Conservation (phyloP, 106 monocot species). For the Dioscorea alata region DNA sequence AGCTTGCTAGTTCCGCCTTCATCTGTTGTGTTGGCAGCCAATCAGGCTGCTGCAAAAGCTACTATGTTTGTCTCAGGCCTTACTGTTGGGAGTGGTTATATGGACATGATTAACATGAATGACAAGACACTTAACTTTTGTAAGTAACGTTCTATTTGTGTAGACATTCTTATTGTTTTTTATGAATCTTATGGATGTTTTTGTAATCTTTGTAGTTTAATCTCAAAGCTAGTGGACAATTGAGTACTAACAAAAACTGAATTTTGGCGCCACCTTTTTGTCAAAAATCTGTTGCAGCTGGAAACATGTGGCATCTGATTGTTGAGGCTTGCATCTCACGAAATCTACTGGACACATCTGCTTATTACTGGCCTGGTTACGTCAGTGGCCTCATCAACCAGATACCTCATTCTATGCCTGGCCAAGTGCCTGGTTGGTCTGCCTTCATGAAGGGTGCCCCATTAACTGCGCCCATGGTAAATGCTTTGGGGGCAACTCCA, state of each 20-base stretch:
- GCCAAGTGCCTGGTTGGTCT: constrained; percentile 78
- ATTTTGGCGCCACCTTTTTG: not conserved
- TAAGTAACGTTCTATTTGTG: constrained; percentile 26
- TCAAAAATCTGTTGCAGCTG: constrained; percentile 46
- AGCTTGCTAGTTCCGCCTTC: constrained; percentile 77
- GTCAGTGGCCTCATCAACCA: constrained; percentile 50
- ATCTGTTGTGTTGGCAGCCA: constrained; percentile 57
- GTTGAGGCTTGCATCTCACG: constrained; percentile 95
- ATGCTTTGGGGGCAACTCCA: constrained; percentile 59
- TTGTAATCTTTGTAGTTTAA: too few species aligned
- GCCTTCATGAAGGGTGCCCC: constrained; percentile 75
- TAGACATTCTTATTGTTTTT: too few species aligned
- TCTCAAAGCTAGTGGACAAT: too few species aligned
- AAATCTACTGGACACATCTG: constrained; percentile 84
- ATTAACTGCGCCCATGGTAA: constrained; percentile 55
- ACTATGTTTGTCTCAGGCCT: constrained; percentile 70
- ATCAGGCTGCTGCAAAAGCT: constrained; percentile 96
- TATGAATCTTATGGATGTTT: too few species aligned
- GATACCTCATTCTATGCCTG: constrained; percentile 48
- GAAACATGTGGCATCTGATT: constrained; percentile 95
- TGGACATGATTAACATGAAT: constrained; percentile 46
- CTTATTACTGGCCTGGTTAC: constrained; percentile 91
- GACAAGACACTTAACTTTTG: constrained; percentile 59
- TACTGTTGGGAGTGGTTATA: constrained; percentile 46
- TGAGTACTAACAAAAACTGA: too few species aligned